phyloP scores from a whole-genome alignment of 192 early-diverging fungal species.

The Podila epicladia region DNA sequence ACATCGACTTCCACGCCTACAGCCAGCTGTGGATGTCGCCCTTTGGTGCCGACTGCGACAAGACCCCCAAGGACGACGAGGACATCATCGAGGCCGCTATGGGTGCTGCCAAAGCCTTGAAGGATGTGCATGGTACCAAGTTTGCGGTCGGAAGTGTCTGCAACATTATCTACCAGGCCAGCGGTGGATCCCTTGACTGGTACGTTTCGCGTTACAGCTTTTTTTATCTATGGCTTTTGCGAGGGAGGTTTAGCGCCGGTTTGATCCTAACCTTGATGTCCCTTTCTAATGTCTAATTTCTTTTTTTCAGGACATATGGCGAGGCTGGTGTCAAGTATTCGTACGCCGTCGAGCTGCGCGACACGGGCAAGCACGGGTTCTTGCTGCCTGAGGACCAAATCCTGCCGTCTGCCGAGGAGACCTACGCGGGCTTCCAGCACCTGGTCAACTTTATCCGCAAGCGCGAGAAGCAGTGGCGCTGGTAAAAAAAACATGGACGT shows the following conservation, averaged over 20 bases:
- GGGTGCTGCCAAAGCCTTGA: conserved; percentile 62
- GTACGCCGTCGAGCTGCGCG: conserved; percentile 70
- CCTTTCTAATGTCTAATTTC: too few species aligned
- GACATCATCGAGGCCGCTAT: conserved; percentile 52
- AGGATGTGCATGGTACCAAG: conserved; percentile 63
- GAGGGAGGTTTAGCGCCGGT: neutral
- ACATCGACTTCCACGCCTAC: conserved; percentile 71
- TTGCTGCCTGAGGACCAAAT: conserved; percentile 65
- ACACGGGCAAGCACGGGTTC: conserved; percentile 64
- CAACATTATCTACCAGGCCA: conserved; percentile 66
- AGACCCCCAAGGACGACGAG: conserved; percentile 55
- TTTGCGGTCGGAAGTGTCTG: conserved; percentile 70
- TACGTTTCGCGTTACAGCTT: neutral
- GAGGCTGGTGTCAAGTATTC: conserved; percentile 63
- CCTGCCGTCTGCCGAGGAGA: conserved; percentile 57
- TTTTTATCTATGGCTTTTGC: neutral
- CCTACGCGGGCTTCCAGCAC: conserved; percentile 44
- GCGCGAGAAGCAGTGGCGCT: conserved; percentile 51
- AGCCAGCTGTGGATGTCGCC: conserved; percentile 73
- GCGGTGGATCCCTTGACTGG: conserved; percentile 67
- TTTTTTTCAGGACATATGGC: conserved; percentile 56
- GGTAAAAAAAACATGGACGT: neutral
- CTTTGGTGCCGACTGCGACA: conserved; percentile 65
- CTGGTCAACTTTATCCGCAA: conserved; percentile 53
- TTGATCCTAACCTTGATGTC: neutral